Conservation (phyloP, 2,329 filamentous ascomycete species). For the Scedosporium minutisporum region DNA sequence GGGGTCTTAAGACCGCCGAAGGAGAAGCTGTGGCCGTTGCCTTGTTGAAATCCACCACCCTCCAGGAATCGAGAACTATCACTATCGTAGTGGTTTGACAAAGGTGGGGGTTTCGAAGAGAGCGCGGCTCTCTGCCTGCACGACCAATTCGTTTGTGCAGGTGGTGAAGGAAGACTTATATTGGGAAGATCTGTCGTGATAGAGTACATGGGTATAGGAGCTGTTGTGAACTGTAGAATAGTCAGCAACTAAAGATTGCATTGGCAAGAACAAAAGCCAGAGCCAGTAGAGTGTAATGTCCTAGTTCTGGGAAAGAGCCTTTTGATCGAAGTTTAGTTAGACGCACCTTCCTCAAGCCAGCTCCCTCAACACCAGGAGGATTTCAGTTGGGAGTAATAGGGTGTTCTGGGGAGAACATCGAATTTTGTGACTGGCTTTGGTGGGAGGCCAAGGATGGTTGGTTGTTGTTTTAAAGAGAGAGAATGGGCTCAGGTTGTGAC, state of each 20-base stretch:
- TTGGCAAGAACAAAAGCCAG: not conserved
- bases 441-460: no score
- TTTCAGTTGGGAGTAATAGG: not conserved
- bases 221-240: not conserved
- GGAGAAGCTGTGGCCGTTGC: not conserved
- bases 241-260: not conserved
- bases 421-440: not conserved
- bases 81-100: not conserved
- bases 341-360: not conserved
- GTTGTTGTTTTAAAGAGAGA: no score
- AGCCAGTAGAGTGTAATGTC: not conserved
- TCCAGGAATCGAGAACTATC: not conserved
- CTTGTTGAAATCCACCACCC: not conserved
- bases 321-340: not conserved
- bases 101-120: not conserved
- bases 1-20: conserved; percentile 37
- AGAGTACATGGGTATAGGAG: conserved; percentile 2
- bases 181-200: not conserved
- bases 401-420: not conserved
- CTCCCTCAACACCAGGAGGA: not conserved
- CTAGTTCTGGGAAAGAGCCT: not conserved
- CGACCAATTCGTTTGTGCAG: not conserved
- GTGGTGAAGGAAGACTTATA: conserved; percentile 1
- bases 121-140: not conserved
- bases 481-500: no score